Evolutionary conservation across 2,329 filamentous ascomycete genomes (phyloP).

Genomic region (Fusarium torreyae): DNA sequence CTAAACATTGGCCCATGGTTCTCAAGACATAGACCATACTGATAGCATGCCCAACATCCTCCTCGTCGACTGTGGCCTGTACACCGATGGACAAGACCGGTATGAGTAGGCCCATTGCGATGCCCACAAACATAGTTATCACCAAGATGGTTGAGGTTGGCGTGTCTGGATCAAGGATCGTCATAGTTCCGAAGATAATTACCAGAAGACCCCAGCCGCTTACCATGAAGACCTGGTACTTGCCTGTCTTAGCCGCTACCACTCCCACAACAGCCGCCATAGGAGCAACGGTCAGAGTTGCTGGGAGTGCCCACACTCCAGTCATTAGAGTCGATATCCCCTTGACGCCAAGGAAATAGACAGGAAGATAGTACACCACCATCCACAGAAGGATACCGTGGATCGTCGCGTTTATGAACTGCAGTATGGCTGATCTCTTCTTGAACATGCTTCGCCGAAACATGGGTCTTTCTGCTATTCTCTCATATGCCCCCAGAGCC

Average conservation of each 20-base stretch:
- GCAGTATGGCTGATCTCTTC: constrained; percentile 39
- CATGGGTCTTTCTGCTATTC: constrained; percentile 38
- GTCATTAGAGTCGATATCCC: constrained; percentile 42
- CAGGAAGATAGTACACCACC: constrained; percentile 50
- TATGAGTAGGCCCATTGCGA: constrained; percentile 76
- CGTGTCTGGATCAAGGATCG: constrained; percentile 64
- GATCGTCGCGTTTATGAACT: constrained; percentile 41
- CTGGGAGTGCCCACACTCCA: constrained; percentile 68
- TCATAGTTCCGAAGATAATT: constrained; percentile 70
- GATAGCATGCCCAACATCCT: constrained; percentile 45
- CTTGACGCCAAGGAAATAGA: constrained; percentile 49
- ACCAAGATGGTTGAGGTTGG: constrained; percentile 70
- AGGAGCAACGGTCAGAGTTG: constrained; percentile 75
- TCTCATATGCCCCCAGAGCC: constrained; percentile 42
- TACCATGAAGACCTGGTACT: constrained; percentile 74
- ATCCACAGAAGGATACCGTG: constrained; percentile 51
- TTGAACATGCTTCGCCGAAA: constrained; percentile 45
- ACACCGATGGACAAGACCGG: constrained; percentile 74
- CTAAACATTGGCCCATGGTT: constrained; percentile 49
- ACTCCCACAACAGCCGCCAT: constrained; percentile 70
- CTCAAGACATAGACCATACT: constrained; percentile 49
- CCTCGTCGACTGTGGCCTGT: constrained; percentile 64
- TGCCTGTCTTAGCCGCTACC: constrained; percentile 68
- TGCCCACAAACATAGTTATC: constrained; percentile 71
- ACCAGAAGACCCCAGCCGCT: constrained; percentile 73